Percentiles rank a stretch among this genome's conserved stretches.
Conservation (phyloP, 2,329 filamentous ascomycete species). For the Monilinia vaccinii-corymbosi region DNA sequence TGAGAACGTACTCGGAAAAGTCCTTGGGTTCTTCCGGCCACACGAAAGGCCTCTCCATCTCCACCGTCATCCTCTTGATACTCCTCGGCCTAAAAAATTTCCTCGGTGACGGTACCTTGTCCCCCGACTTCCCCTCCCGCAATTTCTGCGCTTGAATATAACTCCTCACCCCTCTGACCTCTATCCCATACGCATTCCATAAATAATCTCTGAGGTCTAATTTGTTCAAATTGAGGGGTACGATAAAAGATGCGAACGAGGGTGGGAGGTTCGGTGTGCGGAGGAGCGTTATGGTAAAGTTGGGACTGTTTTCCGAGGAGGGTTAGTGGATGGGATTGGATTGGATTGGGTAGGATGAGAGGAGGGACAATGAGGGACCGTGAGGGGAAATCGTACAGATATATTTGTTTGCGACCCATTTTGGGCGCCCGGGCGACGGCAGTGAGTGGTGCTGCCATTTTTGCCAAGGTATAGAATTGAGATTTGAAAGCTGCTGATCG, state of each 20-base stretch:
- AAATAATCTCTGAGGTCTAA: constrained; percentile 95
- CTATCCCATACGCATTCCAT: constrained; percentile 72
- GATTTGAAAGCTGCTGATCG: constrained; percentile 4
- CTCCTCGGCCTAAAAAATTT: constrained; percentile 60
- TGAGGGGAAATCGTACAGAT: constrained; percentile 37
- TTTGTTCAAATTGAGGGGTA: constrained; percentile 89
- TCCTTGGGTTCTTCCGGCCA: constrained; percentile 67
- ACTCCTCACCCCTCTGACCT: constrained; percentile 64
- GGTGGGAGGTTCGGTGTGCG: constrained; percentile 64
- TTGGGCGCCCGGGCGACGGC: constrained; percentile 22
- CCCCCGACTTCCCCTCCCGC: constrained; percentile 39
- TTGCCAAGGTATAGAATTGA: not conserved
- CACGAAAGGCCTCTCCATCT: constrained; percentile 78
- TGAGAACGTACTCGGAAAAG: constrained; percentile 42
- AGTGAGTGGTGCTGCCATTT: constrained; percentile 17
- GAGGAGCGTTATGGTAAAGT: constrained; percentile 71
- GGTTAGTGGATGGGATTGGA: not conserved
- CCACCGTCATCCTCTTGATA: constrained; percentile 90
- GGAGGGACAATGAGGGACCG: not conserved
- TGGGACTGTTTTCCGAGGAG: constrained; percentile 49
- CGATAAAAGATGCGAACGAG: constrained; percentile 79
- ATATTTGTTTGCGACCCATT: constrained; percentile 46
- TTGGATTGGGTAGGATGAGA: not conserved
- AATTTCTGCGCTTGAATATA: constrained; percentile 65
- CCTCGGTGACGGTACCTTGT: constrained; percentile 36